Evolutionary conservation across 2,329 filamentous ascomycete genomes (phyloP).

Genomic region (Beauveria asiatica): DNA sequence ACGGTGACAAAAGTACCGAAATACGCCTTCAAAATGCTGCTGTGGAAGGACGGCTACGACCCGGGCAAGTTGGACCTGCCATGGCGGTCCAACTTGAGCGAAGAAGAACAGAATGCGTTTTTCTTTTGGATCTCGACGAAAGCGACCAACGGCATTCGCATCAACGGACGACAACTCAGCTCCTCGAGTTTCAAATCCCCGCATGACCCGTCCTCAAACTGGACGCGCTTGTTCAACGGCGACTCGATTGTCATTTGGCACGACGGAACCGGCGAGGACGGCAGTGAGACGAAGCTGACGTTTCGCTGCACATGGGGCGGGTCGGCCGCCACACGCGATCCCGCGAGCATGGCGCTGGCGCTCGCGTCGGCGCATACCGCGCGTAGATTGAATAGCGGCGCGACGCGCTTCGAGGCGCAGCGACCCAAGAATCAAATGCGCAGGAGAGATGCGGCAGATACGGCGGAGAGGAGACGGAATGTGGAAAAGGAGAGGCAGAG

Average conservation of each 20-base stretch:
- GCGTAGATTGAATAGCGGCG: constrained; percentile 40
- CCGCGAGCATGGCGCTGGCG: constrained; percentile 15
- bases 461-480: constrained; percentile 30
- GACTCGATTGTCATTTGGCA: constrained; percentile 64
- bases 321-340: constrained; percentile 33
- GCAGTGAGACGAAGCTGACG: constrained; percentile 35
- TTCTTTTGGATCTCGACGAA: constrained; percentile 73
- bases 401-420: constrained; percentile 32
- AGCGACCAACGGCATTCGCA: constrained; percentile 62
- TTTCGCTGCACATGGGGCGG: constrained; percentile 51
- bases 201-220: constrained; percentile 45
- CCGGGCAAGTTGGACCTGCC: constrained; percentile 45
- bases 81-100: constrained; percentile 24
- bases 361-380: constrained; percentile 32
- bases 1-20: constrained; percentile 70
- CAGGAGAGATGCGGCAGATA: constrained; percentile 36
- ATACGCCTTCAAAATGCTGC: constrained; percentile 67
- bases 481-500: constrained; percentile 40
- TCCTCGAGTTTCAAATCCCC: constrained; percentile 48
- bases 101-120: constrained; percentile 43
- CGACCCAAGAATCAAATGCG: constrained; percentile 28
- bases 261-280: constrained; percentile 37
- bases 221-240: constrained; percentile 66
- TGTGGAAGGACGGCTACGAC: constrained; percentile 64
- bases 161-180: constrained; percentile 63